Evolutionary conservation across 2,329 filamentous ascomycete species (phyloP).

Genomic region (Mariannaea sp.): DNA sequence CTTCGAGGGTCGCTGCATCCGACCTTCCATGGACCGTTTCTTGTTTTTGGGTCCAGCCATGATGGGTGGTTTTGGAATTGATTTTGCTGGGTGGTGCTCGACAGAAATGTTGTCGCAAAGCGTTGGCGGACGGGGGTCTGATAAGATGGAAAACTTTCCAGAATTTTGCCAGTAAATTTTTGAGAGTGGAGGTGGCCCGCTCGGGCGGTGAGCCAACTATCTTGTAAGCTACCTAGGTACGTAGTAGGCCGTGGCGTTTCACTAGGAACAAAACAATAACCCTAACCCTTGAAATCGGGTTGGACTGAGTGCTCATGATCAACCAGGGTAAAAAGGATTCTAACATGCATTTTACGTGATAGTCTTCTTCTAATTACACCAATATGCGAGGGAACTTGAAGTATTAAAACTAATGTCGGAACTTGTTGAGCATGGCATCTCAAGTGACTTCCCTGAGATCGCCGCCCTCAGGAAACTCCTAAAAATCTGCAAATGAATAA

Average conservation of each 20-base stretch:
- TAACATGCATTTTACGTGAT: background rate
- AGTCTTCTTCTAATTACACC: background rate
- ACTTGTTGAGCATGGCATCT: no score
- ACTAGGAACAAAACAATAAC: conserved; percentile 10
- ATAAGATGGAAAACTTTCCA: conserved; percentile 27
- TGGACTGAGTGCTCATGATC: background rate
- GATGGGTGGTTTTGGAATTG: conserved; percentile 15
- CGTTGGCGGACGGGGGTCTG: conserved; percentile 19
- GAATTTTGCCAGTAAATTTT: conserved; percentile 34
- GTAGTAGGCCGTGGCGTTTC: conserved; percentile 19
- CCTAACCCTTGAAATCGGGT: conserved; percentile 21
- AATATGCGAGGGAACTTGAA: background rate
- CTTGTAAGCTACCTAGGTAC: conserved; percentile 14
- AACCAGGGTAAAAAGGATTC: background rate
- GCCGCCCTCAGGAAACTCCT: background rate
- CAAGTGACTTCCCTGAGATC: no score
- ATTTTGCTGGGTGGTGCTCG: conserved; percentile 21
- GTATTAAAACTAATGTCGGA: background rate
- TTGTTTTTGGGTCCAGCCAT: conserved; percentile 44
- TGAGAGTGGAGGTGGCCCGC: conserved; percentile 34
- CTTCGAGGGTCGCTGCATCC: conserved; percentile 52
- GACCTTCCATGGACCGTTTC: conserved; percentile 41
- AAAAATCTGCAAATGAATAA: background rate
- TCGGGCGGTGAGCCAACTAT: conserved; percentile 34
- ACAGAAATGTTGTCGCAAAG: conserved; percentile 20